These are phyloP conservation scores for Xanthoconium purpureum DNA, from an alignment of 768 basidiomycete species.

Conservation along the genomic window DNA sequence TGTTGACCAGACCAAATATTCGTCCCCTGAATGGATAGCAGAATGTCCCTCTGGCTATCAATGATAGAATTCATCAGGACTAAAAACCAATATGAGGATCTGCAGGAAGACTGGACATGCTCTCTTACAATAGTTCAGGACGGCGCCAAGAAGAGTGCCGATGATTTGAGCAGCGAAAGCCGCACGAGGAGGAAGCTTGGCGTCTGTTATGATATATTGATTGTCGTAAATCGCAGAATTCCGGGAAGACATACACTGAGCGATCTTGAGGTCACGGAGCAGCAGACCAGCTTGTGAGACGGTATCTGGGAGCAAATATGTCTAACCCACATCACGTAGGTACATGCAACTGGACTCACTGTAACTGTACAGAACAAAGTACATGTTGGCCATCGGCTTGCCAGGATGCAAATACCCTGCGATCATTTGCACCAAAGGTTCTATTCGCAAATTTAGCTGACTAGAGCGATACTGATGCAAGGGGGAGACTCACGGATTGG, in stretches of 20 bases:
- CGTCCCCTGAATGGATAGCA: constrained; percentile 55
- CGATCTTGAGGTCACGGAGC: constrained; percentile 56
- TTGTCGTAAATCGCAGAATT: constrained; percentile 33
- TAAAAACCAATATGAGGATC: constrained; percentile 26
- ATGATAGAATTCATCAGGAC: constrained; percentile 62
- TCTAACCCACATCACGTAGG: constrained; percentile 39
- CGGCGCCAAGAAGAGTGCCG: constrained; percentile 53
- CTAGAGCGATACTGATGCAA: background rate
- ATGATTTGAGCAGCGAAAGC: constrained; percentile 58
- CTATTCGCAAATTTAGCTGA: constrained; percentile 1
- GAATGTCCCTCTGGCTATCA: constrained; percentile 44
- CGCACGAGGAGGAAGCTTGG: constrained; percentile 62
- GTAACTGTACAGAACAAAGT: constrained; percentile 44
- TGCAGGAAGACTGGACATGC: background rate
- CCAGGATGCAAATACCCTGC: constrained; percentile 36
- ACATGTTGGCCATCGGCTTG: constrained; percentile 44
- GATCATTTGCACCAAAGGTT: constrained; percentile 36
- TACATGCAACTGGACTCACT: constrained; percentile 30
- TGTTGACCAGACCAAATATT: constrained; percentile 34
- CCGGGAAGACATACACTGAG: constrained; percentile 16
- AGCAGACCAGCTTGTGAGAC: constrained; percentile 48
- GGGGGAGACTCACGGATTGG: constrained; percentile 18
- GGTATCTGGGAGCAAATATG: constrained; percentile 38
- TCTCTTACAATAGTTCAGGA: constrained; percentile 43
- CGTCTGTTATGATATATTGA: constrained; percentile 21